Evolutionary conservation across 257 asterid genomes (phyloP).

Genomic region (Datura wrightii): DNA sequence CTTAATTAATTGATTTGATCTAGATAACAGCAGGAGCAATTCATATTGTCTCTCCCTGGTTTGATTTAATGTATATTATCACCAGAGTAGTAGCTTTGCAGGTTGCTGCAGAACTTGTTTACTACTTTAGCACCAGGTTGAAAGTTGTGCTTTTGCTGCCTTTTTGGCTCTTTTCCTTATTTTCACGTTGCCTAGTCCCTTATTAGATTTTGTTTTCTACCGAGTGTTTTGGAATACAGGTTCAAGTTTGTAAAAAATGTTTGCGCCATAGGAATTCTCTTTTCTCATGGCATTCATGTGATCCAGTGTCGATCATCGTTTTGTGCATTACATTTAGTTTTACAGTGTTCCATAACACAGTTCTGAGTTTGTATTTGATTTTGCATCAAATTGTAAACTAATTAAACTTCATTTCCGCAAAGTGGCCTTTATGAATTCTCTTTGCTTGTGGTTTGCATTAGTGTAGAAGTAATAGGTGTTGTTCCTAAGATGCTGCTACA

Average conservation of each 20-base stretch:
- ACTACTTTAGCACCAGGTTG: neutral
- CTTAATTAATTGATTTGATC: constrained; percentile 8
- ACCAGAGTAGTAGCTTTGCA: neutral
- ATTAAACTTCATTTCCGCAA: neutral
- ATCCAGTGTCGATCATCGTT: neutral
- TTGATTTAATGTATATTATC: constrained; percentile 12
- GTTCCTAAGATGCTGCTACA: constrained; percentile 6
- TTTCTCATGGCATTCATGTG: neutral
- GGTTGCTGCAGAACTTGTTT: neutral
- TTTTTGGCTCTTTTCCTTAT: neutral
- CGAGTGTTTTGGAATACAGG: neutral
- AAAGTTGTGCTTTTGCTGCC: neutral
- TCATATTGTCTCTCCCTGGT: constrained; percentile 18
- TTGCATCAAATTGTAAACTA: neutral
- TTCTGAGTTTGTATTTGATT: neutral
- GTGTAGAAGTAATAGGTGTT: neutral
- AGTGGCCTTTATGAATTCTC: neutral
- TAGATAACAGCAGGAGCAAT: neutral
- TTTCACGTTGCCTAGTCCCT: neutral
- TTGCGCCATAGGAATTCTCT: neutral
- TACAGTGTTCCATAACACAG: neutral
- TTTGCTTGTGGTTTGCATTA: neutral
- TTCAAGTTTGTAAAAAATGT: neutral
- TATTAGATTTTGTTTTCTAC: neutral
- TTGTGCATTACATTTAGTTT: neutral